Conservation (phyloP, 306 rosid genomes). For the Sphenostylis stenocarpa region DNA sequence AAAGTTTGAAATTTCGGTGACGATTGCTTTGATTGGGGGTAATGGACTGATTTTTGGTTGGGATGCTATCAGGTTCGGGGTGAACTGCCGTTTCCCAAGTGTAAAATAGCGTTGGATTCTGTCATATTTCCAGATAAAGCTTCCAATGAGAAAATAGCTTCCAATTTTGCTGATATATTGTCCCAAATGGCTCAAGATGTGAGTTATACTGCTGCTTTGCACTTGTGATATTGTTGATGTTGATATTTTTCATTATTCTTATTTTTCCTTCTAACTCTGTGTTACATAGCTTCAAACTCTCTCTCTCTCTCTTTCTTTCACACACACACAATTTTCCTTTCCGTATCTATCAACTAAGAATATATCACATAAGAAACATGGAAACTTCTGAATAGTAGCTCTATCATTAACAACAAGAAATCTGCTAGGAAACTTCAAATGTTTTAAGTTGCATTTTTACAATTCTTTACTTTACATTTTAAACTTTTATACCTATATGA, state of each 20-base stretch:
- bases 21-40: conserved; percentile 12
- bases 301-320: too few species aligned
- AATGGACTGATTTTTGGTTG: conserved; percentile 25
- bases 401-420: not conserved
- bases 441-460: not conserved
- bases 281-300: not conserved
- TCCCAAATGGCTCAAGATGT: conserved; percentile 98
- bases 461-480: not conserved
- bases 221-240: not conserved
- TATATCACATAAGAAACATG: not conserved
- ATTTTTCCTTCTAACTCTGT: not conserved
- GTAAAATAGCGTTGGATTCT: conserved; percentile 83
- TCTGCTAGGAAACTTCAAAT: not conserved
- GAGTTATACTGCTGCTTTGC: conserved; percentile 40
- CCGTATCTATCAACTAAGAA: not conserved
- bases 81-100: conserved; percentile 85
- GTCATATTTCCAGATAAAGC: conserved; percentile 59
- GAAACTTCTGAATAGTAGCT: not conserved
- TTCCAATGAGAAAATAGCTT: conserved; percentile 63
- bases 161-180: conserved; percentile 82
- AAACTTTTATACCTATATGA: not conserved
- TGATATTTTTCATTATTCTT: not conserved
- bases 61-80: conserved; percentile 74
- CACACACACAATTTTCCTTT: not conserved
- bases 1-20: not conserved